Evolutionary conservation across 192 early-diverging fungal genomes (phyloP).

Genomic region (Coemansia brasiliensis): DNA sequence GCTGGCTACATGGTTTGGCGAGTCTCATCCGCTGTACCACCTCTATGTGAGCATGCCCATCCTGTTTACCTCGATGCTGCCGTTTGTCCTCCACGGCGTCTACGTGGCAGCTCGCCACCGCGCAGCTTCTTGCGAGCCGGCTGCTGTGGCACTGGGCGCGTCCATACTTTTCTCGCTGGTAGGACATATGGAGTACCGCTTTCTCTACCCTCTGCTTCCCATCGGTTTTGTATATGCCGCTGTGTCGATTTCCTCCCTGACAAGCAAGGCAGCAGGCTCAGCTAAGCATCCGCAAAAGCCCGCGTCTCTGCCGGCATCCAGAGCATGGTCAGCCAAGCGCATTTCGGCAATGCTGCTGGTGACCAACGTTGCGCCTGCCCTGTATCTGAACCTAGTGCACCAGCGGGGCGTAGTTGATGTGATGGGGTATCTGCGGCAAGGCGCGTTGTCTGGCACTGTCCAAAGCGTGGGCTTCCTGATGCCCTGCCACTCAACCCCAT

Average conservation of each 20-base stretch:
- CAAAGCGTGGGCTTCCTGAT: slow-evolving; percentile 74
- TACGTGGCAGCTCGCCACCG: slow-evolving; percentile 24
- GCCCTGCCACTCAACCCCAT: slow-evolving; percentile 99
- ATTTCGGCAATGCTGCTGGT: slow-evolving; percentile 53
- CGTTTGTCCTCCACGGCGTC: slow-evolving; percentile 61
- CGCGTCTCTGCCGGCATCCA: neutral
- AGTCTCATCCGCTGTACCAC: slow-evolving; percentile 92
- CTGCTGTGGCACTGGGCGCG: slow-evolving; percentile 54
- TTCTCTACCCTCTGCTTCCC: slow-evolving; percentile 86
- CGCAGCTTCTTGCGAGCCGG: slow-evolving; percentile 17
- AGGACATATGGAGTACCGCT: slow-evolving; percentile 93
- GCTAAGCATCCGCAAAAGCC: neutral
- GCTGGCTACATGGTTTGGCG: slow-evolving; percentile 88
- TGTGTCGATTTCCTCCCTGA: slow-evolving; percentile 53
- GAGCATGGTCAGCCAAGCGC: slow-evolving; percentile 5
- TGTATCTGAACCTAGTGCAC: slow-evolving; percentile 78
- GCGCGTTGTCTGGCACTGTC: slow-evolving; percentile 15
- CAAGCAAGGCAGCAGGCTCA: neutral
- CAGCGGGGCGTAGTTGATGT: slow-evolving; percentile 93
- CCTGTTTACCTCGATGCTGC: slow-evolving; percentile 73
- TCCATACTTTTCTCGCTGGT: slow-evolving; percentile 71
- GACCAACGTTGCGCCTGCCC: slow-evolving; percentile 64
- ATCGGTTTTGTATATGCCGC: slow-evolving; percentile 52
- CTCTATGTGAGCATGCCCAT: slow-evolving; percentile 77
- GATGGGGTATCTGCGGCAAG: slow-evolving; percentile 66